Evolutionary conservation across 129 eudicot species (phyloP), one percentile per base, ranked within the genome.

Genomic region (Arctium minus): DNA sequence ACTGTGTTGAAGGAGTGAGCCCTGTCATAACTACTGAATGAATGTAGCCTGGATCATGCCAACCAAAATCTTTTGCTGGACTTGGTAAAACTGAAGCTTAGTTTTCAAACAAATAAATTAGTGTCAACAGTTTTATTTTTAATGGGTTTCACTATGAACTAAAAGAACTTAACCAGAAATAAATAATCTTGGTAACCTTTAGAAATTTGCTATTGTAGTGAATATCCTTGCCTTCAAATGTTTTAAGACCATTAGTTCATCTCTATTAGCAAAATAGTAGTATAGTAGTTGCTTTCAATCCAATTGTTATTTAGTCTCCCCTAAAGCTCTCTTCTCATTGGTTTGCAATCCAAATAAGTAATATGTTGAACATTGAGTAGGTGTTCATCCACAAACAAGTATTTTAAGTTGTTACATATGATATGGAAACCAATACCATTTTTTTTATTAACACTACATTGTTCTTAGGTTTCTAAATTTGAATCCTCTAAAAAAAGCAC

Each of bases 31-130:
- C 73, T 0, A 86, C 97, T 2, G 99, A 85, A 83, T 95, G 99
- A 79, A 95, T 93, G 87, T 84, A 95, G 62, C 99, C 99, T 6
- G 99, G 99, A 79, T 95, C 94, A 85, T 95, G 99, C 99, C 99
- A 95, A 30, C 99, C 99, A 53, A 95, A 95, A 81, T 95, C 99
- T 67, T 88, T 83, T 1, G 97, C 99, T 0, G 99, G 97, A 77
- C 99, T 95, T 38, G 74, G 64, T 8, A 89, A 37, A 60, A 60
- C 5, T n/a, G 68, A 60, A 17, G 29, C 68, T 60, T n/a, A 60
- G 27, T 60, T 60, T n/a, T 60, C 68, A 60, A 60, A 60, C 68
- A 60, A 4, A 17, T 4, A 5, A 60, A 17, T 60, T 60, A 22
- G 13, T 4, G 6, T 56, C 18, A 56, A 27, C 15, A 46, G 56